Percentiles rank a stretch among this genome's conserved stretches.
Conservation (phyloP, 164 flowering plant genomes). For the Pachysandra terminalis region DNA sequence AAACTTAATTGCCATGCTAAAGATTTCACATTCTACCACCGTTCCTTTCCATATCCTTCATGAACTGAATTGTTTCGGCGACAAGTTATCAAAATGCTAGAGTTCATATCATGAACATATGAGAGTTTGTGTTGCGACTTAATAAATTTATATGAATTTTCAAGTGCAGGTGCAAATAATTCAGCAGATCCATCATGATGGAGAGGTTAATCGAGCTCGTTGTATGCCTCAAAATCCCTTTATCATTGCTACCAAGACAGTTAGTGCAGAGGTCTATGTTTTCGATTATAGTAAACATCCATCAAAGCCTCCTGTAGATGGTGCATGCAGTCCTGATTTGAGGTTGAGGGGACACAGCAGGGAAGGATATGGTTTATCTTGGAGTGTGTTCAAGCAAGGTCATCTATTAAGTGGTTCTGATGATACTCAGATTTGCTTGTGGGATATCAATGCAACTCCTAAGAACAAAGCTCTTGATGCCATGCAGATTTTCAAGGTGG, state of each 20-base stretch:
- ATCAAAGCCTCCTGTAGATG: constrained; percentile 80
- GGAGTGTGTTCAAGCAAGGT: constrained; percentile 90
- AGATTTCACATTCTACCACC: too few species aligned
- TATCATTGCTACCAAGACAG: constrained; percentile 92
- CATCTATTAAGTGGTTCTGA: constrained; percentile 94
- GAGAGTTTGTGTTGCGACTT: neutral
- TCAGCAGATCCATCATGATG: constrained; percentile 92
- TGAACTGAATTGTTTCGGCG: neutral
- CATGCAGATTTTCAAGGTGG: constrained; percentile 82
- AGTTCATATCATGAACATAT: neutral
- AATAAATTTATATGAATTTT: neutral
- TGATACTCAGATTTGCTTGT: constrained; percentile 95
- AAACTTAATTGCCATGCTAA: too few species aligned
- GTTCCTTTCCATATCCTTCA: too few species aligned
- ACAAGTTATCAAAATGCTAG: too few species aligned
- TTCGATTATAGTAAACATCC: constrained; percentile 95
- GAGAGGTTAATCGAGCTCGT: constrained; percentile 97
- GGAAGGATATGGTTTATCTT: constrained; percentile 96
- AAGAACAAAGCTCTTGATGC: constrained; percentile 90
- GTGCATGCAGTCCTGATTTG: constrained; percentile 84
- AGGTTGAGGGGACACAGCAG: constrained; percentile 90
- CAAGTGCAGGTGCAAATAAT: constrained; percentile 81
- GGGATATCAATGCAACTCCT: constrained; percentile 88
- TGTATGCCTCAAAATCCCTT: constrained; percentile 94
- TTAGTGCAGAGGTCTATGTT: constrained; percentile 87